phyloP scores from a whole-genome alignment of 164 flowering plant species.

The Saururus chinensis region DNA sequence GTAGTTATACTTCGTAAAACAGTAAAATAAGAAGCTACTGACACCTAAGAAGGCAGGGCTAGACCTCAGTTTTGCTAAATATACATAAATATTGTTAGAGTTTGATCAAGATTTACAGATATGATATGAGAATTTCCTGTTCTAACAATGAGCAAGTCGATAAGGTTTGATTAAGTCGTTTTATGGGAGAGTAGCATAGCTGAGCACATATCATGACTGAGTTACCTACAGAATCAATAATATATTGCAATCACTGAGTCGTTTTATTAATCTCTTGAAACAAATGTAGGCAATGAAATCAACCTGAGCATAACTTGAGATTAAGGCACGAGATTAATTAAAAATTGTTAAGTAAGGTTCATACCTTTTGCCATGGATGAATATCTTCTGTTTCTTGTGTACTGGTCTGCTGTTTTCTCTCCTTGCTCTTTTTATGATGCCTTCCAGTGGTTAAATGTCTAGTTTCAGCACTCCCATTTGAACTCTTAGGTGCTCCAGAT shows the following conservation, averaged over 20 bases:
- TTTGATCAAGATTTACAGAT: too few relatives aligned
- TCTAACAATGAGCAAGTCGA: too few relatives aligned
- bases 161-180: not conserved
- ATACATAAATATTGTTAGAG: too few relatives aligned
- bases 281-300: not conserved
- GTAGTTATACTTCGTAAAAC: not conserved
- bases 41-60: not conserved
- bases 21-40: not conserved
- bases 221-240: too few relatives aligned
- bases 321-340: too few relatives aligned
- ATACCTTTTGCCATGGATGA: not conserved
- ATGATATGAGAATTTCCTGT: too few relatives aligned
- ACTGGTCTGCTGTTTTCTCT: slow-evolving; percentile 6
- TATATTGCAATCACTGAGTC: too few relatives aligned
- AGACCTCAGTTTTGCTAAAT: too few relatives aligned
- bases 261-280: not conserved
- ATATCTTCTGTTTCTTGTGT: slow-evolving; percentile 27
- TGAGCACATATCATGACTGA: too few relatives aligned
- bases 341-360: too few relatives aligned
- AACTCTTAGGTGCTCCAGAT: not conserved
- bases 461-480: not conserved
- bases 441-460: not conserved
- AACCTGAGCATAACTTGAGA: too few relatives aligned
- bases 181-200: too few relatives aligned
- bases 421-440: slow-evolving; percentile 4